Evolutionary conservation across 2,329 filamentous ascomycete genomes (phyloP), one percentile per base, ranked within the genome.

Genomic region (Geosmithia morbida): DNA sequence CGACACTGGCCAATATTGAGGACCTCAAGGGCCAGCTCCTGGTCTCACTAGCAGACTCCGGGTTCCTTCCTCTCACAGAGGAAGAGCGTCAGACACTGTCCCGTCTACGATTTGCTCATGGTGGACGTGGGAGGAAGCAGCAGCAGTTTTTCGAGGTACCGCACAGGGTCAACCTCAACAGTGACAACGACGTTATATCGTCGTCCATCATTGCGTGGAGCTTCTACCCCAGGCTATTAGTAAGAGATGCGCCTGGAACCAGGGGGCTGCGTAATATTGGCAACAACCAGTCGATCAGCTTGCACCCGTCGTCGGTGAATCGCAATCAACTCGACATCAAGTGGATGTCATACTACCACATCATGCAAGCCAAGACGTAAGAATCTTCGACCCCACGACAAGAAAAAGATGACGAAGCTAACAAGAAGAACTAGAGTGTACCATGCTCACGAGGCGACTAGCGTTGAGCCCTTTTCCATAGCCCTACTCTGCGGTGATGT

Each of bases 281-380:
- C 46, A 97, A 95, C 66, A 96, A 94, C 60, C 90, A 97, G 62
- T 76, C 78, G 43, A 88, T 98, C 55, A 87, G 81, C 49, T 69
- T 98, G 18, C 87, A 94, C 54, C 85, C 88, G 1, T 85, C 83
- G 1, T 94, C 87, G 1, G 86, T 98, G 53, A 97, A 97, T 62
- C 88, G 88, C 59, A 75, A 72, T 7, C 70, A 70, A 50, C 68
- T 71, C 44, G 77, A 80, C 41, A 68, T 88, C 40, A 83, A 81
- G 57, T 97, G 87, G 80, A 68, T 98, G 43, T 92, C 86, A 1
- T 98, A 95, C 62, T 97, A 97, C 66, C 85, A 94, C 61, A 95
- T 97, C 53, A 94, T 97, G 87, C 89, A 96, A 62, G 84, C 85
- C 2, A 88, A 83, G 70, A 67, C 86, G 81, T 74, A 75, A 74